Percentiles rank a stretch among this genome's conserved stretches.
Evolutionary conservation across 352 stramenopile genomes (phyloP).

Genomic region (Phytophthora citrophthora): DNA sequence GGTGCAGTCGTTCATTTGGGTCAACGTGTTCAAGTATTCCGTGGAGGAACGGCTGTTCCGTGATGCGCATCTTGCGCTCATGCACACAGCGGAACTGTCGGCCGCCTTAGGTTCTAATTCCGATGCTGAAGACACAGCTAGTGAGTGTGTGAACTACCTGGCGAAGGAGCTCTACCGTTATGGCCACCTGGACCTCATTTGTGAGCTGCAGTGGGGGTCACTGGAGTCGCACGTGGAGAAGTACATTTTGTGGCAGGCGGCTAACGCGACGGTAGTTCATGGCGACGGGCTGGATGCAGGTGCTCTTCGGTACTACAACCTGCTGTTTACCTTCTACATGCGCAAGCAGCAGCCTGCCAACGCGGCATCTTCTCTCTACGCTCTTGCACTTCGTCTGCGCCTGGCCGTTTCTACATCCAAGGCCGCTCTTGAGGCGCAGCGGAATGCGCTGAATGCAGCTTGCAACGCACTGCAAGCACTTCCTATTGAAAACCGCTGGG

Average conservation of each 20-base stretch:
- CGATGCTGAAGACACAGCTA: constrained; percentile 43
- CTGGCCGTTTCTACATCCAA: constrained; percentile 48
- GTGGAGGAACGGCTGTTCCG: constrained; percentile 67
- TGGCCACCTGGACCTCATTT: constrained; percentile 70
- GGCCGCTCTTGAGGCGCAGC: constrained; percentile 54
- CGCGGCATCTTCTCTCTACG: constrained; percentile 64
- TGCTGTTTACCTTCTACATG: constrained; percentile 77
- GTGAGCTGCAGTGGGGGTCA: constrained; percentile 72
- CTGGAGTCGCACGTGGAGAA: constrained; percentile 70
- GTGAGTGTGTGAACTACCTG: constrained; percentile 75
- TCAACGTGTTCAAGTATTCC: constrained; percentile 86
- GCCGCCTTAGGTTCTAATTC: constrained; percentile 22
- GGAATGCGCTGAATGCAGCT: constrained; percentile 65
- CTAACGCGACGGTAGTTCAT: constrained; percentile 64
- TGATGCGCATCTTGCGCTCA: constrained; percentile 76
- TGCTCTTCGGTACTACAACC: constrained; percentile 65
- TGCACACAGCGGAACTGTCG: constrained; percentile 61
- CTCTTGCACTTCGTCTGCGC: constrained; percentile 56
- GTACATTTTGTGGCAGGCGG: constrained; percentile 76
- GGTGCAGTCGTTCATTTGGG: constrained; percentile 80
- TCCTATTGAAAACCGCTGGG: constrained; percentile 58
- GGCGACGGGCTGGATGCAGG: constrained; percentile 42
- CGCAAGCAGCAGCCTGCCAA: constrained; percentile 69
- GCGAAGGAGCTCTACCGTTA: constrained; percentile 78
- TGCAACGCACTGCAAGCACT: constrained; percentile 50